Conservation (phyloP, 106 monocot genomes). For the Iris macrosiphon region DNA sequence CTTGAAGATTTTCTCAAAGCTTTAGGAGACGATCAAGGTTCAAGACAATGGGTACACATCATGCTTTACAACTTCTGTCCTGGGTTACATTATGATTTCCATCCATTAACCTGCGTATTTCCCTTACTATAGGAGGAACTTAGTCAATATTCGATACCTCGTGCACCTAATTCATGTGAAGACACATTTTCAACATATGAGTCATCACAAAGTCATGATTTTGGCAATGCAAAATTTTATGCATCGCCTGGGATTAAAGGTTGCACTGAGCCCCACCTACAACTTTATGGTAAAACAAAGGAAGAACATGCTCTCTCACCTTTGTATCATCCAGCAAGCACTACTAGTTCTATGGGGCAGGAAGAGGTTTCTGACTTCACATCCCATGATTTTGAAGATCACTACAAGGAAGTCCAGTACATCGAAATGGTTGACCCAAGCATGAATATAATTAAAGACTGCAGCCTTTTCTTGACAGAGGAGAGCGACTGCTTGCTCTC, state of each 20-base stretch:
- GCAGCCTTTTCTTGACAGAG: conserved; percentile 15
- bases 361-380: conserved; percentile 15
- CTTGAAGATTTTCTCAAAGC: conserved; percentile 60
- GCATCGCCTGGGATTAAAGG: conserved; percentile 9
- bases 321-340: conserved; percentile 17
- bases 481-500: conserved; percentile 29
- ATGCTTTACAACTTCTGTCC: background rate
- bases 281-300: conserved; percentile 8
- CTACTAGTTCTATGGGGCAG: conserved; percentile 6
- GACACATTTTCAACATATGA: conserved; percentile 53
- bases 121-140: conserved; percentile 27
- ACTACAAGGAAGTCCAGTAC: conserved; percentile 77
- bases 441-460: conserved; percentile 28
- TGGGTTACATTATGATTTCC: background rate
- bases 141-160: conserved; percentile 19
- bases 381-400: conserved; percentile 38
- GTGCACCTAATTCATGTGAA: conserved; percentile 23
- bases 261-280: conserved; percentile 1
- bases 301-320: conserved; percentile 4
- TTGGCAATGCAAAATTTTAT: conserved; percentile 6
- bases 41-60: conserved; percentile 54
- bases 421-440: conserved; percentile 57
- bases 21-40: conserved; percentile 39
- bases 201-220: too few relatives aligned
- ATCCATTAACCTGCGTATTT: background rate